Evolutionary conservation across 805 yeast genomes (phyloP).

Genomic region (Saturnispora galanensis): DNA sequence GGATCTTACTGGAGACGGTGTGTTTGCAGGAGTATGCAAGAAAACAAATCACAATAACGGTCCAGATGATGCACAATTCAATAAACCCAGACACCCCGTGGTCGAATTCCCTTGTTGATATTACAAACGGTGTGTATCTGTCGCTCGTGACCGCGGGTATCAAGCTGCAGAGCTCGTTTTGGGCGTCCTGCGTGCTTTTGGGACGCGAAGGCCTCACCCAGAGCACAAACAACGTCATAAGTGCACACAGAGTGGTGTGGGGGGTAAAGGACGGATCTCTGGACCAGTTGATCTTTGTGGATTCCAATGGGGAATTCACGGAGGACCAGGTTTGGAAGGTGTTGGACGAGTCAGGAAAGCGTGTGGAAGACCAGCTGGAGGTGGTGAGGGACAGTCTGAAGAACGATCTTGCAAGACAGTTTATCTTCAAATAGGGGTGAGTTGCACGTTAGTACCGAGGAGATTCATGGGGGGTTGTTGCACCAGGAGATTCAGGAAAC

Average conservation of each 20-base stretch:
- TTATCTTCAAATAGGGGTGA: slow-evolving; percentile 1
- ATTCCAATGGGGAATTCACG: slow-evolving; percentile 62
- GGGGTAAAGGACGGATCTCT: slow-evolving; percentile 19
- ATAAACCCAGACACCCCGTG: neutral
- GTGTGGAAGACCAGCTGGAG: slow-evolving; percentile 27
- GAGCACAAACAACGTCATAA: neutral
- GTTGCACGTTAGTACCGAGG: no score
- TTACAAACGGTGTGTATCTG: slow-evolving; percentile 61
- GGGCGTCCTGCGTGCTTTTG: slow-evolving; percentile 29
- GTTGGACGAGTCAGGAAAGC: slow-evolving; percentile 41
- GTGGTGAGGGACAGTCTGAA: slow-evolving; percentile 1
- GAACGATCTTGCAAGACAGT: neutral
- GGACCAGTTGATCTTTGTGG: slow-evolving; percentile 52
- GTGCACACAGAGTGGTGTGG: slow-evolving; percentile 6
- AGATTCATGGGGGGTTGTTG: no score
- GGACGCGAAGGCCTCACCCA: neutral
- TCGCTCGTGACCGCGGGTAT: slow-evolving; percentile 79
- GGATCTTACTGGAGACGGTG: slow-evolving; percentile 51
- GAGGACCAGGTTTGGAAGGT: slow-evolving; percentile 43
- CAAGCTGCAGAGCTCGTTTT: slow-evolving; percentile 53
- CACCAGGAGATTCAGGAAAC: no score
- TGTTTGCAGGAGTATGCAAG: slow-evolving; percentile 65
- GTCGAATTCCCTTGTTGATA: slow-evolving; percentile 46
- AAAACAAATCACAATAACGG: slow-evolving; percentile 60
- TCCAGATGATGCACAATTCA: slow-evolving; percentile 49